Conservation (phyloP, 1,139 yeast genomes). For the Scheffersomyces illinoinensis region DNA sequence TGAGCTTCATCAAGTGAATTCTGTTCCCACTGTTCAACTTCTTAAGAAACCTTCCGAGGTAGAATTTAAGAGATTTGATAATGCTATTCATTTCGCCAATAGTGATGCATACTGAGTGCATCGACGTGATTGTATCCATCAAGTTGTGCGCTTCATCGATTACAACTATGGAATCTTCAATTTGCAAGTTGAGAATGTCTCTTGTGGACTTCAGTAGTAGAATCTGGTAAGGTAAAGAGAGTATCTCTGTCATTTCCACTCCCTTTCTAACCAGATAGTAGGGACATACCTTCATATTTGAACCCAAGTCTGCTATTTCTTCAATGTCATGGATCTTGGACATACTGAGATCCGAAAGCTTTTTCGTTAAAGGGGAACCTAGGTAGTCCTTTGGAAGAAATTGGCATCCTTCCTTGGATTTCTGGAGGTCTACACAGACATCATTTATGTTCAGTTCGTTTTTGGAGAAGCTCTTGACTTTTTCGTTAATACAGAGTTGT, state of each 20-base stretch:
- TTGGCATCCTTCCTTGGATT: slow-evolving; percentile 47
- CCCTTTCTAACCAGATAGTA: slow-evolving; percentile 73
- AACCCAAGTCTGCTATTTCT: slow-evolving; percentile 68
- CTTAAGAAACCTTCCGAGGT: slow-evolving; percentile 59
- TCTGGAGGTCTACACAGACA: slow-evolving; percentile 75
- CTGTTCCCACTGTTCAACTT: slow-evolving; percentile 75
- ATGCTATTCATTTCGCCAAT: slow-evolving; percentile 47
- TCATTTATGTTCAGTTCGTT: slow-evolving; percentile 70
- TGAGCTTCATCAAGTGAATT: slow-evolving; percentile 64
- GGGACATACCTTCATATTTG: slow-evolving; percentile 64
- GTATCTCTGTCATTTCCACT: slow-evolving; percentile 62
- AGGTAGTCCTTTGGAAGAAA: slow-evolving; percentile 43
- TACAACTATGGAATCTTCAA: slow-evolving; percentile 67
- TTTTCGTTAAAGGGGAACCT: slow-evolving; percentile 32
- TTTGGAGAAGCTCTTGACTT: slow-evolving; percentile 39
- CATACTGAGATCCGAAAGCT: slow-evolving; percentile 61
- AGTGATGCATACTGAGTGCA: slow-evolving; percentile 65
- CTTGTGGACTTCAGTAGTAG: slow-evolving; percentile 68
- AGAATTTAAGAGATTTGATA: slow-evolving; percentile 50
- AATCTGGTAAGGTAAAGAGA: slow-evolving; percentile 85
- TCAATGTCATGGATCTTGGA: slow-evolving; percentile 79
- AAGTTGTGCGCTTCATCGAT: slow-evolving; percentile 95
- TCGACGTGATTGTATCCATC: slow-evolving; percentile 69
- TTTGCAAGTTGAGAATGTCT: slow-evolving; percentile 55
- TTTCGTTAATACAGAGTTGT: slow-evolving; percentile 77